phyloP scores from a whole-genome alignment of 208 protist species.

The Wallacemonas collosoma region DNA sequence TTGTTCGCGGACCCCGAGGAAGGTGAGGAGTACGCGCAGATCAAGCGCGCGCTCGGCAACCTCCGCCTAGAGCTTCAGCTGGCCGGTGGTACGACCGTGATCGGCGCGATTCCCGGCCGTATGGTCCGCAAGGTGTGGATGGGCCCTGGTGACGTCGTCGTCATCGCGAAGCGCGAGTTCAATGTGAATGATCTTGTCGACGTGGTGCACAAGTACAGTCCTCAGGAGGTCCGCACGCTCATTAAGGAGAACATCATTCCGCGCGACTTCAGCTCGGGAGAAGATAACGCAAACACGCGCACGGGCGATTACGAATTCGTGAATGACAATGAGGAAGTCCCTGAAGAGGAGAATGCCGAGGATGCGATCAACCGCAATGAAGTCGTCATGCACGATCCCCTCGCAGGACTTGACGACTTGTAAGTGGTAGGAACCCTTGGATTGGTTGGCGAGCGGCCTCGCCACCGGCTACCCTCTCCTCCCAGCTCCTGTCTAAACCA shows the following conservation, averaged over 20 bases:
- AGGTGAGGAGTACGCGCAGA: constrained; percentile 98
- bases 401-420: constrained; percentile 67
- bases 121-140: constrained; percentile 91
- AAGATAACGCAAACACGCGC: constrained; percentile 63
- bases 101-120: constrained; percentile 77
- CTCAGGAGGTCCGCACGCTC: constrained; percentile 70
- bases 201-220: constrained; percentile 79
- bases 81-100: constrained; percentile 70
- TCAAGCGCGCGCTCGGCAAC: constrained; percentile 97
- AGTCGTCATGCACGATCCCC: constrained; percentile 74
- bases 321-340: constrained; percentile 61
- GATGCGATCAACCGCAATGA: constrained; percentile 71
- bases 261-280: constrained; percentile 77
- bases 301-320: constrained; percentile 80
- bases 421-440: constrained; percentile 24
- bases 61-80: constrained; percentile 95
- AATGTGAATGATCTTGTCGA: constrained; percentile 83
- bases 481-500: too few species aligned
- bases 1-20: constrained; percentile 94
- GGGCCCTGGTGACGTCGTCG: constrained; percentile 74
- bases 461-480: too few species aligned
- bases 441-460: too few species aligned
- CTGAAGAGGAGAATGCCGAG: constrained; percentile 43
- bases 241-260: constrained; percentile 84
- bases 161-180: constrained; percentile 80